phyloP scores from a whole-genome alignment of 352 stramenopile genomes.

The Phytophthora sp. region DNA sequence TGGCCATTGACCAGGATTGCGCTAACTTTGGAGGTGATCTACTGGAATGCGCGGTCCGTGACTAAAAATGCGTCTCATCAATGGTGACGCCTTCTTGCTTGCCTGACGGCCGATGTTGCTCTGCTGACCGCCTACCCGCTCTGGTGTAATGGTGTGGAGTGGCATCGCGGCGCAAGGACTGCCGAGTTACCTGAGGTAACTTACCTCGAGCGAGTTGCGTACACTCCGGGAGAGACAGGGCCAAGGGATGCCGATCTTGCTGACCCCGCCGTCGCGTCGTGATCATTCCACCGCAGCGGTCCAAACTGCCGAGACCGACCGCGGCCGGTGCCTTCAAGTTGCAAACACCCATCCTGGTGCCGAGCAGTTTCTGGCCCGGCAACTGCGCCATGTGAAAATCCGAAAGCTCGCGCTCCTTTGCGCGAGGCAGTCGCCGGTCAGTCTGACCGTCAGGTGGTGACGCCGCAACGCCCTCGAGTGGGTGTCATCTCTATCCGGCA shows the following conservation, averaged over 20 bases:
- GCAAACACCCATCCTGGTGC: conserved; percentile 27
- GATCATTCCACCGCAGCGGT: neutral
- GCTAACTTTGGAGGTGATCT: too few relatives aligned
- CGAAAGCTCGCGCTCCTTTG: conserved; percentile 25
- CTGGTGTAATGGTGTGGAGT: too few relatives aligned
- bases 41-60: too few relatives aligned
- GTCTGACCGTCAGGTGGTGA: neutral
- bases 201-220: too few relatives aligned
- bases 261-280: conserved; percentile 5
- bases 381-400: conserved; percentile 28
- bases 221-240: conserved; percentile 22
- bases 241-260: conserved; percentile 28
- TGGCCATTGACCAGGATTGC: too few relatives aligned
- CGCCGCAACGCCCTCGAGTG: neutral
- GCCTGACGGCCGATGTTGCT: too few relatives aligned
- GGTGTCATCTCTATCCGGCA: conserved; percentile 7
- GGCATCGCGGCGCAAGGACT: neutral
- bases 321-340: conserved; percentile 23
- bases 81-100: too few relatives aligned
- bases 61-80: too few relatives aligned
- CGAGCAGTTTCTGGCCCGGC: conserved; percentile 34
- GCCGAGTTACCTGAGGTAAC: too few relatives aligned
- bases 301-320: conserved; percentile 8
- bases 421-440: conserved; percentile 14
- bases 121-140: too few relatives aligned